Conservation (phyloP, 139 green algal genomes). For the Mychonastes homosphaera region DNA sequence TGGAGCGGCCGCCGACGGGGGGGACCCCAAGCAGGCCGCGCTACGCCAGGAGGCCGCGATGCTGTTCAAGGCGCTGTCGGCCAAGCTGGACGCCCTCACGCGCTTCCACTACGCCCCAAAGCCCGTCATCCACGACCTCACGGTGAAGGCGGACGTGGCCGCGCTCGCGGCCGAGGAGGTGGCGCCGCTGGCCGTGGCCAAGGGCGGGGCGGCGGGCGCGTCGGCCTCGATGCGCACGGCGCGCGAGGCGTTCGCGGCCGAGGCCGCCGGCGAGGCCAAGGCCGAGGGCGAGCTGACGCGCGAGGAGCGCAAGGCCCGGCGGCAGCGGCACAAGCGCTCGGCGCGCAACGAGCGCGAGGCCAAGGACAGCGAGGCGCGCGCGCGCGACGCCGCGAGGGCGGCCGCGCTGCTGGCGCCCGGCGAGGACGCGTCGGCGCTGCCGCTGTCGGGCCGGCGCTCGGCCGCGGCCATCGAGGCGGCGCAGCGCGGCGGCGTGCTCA, state of each 20-base stretch:
- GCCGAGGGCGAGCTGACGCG: slow-evolving; percentile 59
- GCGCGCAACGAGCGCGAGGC: slow-evolving; percentile 28
- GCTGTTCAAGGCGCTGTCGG: slow-evolving; percentile 68
- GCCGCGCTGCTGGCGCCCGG: too few relatives aligned
- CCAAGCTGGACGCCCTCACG: slow-evolving; percentile 79
- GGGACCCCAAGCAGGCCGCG: slow-evolving; percentile 39
- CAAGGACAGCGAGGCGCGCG: slow-evolving; percentile 24
- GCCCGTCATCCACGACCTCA: slow-evolving; percentile 67
- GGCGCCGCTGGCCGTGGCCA: slow-evolving; percentile 47
- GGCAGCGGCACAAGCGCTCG: slow-evolving; percentile 49
- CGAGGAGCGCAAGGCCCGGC: slow-evolving; percentile 50
- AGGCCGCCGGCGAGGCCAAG: slow-evolving; percentile 24
- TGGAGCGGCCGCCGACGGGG: slow-evolving; percentile 10
- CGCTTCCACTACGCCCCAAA: slow-evolving; percentile 87
- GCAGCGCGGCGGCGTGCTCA: background rate
- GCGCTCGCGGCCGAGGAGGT: slow-evolving; percentile 75
- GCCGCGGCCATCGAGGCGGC: slow-evolving; percentile 6
- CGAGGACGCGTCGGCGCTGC: slow-evolving; percentile 23
- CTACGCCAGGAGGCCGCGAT: slow-evolving; percentile 31
- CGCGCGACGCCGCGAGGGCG: slow-evolving; percentile 8
- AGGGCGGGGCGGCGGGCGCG: too few relatives aligned
- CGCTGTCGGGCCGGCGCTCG: slow-evolving; percentile 28
- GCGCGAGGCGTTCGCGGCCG: slow-evolving; percentile 48
- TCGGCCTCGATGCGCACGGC: slow-evolving; percentile 37
- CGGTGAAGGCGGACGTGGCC: slow-evolving; percentile 49